Base-by-base conservation (phyloP, 495 filamentous ascomycete species). In the Penicillium canariense region DNA sequence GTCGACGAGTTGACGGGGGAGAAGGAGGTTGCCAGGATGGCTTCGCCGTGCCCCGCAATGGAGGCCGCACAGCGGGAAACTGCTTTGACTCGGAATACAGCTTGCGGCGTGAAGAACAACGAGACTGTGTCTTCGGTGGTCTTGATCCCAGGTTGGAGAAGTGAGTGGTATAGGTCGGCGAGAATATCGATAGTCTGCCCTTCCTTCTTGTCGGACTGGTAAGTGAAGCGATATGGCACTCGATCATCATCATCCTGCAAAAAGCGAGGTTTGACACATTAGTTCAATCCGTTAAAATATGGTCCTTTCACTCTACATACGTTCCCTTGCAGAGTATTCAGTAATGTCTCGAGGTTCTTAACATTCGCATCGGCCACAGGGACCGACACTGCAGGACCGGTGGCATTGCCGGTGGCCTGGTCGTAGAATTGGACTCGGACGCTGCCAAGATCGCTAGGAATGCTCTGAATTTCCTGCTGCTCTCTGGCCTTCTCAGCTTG, bases 51-150 rank as follows among this genome's bases (percentile, higher is more conserved):
- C 8, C 94, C 94, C 6, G 87, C 81, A 57, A 99, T 93, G 25
- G 86, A 85, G 43, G 92, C 88, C 6, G 91, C 86, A 72, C 93
- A 94, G 64, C 94, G 81, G 22, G 91, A 91, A 25, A 96, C 91
- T 2, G 91, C 89, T 57, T 91, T 90, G 39, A 97, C 94, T 62
- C 87, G 86, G 76, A 98, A 97, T 4, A 99, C 87, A 2, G 93
- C 89, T 69, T 97, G 94, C 0, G 94, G 93, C 27, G 91, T 90
- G 62, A 88, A 91, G 53, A 86, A 84, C 18, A 96, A 83, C 2
- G 79, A 86, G 38, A 96, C 82, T 3, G 83, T 80, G 55, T 88
- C 85, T 80, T 91, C 87, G 42, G 85, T 88, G 18, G 81, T 84
- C 53, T 82, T 85, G 32, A 84, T 59, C 0, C 83, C 84, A 0